Conservation (phyloP, 73 alveolate genomes). For the Strombidium stylifer region DNA sequence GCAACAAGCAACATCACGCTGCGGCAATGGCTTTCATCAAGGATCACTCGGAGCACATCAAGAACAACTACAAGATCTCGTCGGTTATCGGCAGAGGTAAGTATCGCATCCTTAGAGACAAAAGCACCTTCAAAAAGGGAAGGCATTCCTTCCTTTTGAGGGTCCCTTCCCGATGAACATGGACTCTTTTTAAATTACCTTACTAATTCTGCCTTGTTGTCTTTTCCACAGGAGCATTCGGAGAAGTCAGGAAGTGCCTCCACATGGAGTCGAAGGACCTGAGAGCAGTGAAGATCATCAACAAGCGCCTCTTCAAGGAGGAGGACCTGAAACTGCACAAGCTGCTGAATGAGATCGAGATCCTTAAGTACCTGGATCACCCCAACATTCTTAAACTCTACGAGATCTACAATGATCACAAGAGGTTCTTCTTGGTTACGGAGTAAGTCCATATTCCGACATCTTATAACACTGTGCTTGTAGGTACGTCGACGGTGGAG, state of each 20-base stretch:
- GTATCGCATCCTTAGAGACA: no score
- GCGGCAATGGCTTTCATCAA: no score
- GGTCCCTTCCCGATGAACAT: no score
- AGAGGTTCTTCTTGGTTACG: slow-evolving; percentile 28
- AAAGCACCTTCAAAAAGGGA: no score
- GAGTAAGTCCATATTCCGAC: slow-evolving; percentile 30
- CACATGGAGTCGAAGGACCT: slow-evolving; percentile 21
- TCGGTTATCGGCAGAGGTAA: no score
- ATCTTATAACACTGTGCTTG: background rate
- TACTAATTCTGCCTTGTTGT: no score
- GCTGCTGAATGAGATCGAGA: slow-evolving; percentile 8
- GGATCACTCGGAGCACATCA: no score
- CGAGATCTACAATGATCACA: slow-evolving; percentile 22
- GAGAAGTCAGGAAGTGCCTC: slow-evolving; percentile 54
- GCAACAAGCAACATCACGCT: no score
- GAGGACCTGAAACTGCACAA: slow-evolving; percentile 12
- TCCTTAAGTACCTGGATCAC: slow-evolving; percentile 18
- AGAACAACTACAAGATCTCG: no score
- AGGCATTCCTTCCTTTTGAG: no score
- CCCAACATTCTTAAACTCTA: slow-evolving; percentile 16
- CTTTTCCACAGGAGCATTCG: slow-evolving; percentile 64
- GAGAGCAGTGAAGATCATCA: slow-evolving; percentile 46
- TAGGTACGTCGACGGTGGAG: slow-evolving; percentile 66
- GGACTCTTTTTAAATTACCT: no score
- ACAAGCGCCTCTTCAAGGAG: slow-evolving; percentile 13